phyloP scores from a whole-genome alignment of 2,329 filamentous ascomycete genomes.

The Truncatella angustata region DNA sequence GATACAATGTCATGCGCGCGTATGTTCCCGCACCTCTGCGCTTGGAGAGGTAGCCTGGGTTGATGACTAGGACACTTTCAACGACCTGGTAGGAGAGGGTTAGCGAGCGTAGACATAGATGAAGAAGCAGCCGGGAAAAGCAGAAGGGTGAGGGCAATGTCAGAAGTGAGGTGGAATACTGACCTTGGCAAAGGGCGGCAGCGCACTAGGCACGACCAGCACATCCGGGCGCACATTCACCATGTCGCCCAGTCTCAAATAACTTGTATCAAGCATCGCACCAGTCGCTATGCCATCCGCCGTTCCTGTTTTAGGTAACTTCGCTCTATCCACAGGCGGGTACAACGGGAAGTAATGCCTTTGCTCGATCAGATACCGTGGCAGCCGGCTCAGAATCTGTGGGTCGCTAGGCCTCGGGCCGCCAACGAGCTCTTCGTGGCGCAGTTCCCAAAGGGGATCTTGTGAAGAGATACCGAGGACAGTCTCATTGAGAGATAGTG shows the following conservation, averaged over 20 bases:
- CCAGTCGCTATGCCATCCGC: constrained; percentile 64
- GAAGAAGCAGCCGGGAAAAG: no score
- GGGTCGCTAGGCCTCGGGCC: constrained; percentile 53
- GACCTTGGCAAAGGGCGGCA: constrained; percentile 88
- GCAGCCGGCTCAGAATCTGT: constrained; percentile 68
- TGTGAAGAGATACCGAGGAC: constrained; percentile 79
- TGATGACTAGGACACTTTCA: constrained; percentile 85
- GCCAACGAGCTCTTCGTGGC: constrained; percentile 68
- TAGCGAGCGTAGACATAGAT: constrained; percentile 7
- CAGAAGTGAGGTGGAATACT: no score
- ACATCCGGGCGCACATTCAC: constrained; percentile 82
- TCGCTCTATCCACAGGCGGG: constrained; percentile 70
- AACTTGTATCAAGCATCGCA: constrained; percentile 77
- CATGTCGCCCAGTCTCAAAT: constrained; percentile 88
- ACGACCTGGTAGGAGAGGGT: constrained; percentile 70
- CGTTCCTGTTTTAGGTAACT: constrained; percentile 63
- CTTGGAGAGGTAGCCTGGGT: constrained; percentile 86
- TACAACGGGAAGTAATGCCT: constrained; percentile 89
- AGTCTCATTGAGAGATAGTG: constrained; percentile 82
- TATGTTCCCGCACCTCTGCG: constrained; percentile 82
- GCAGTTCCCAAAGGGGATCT: constrained; percentile 79
- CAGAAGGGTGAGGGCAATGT: no score
- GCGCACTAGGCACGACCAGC: constrained; percentile 74
- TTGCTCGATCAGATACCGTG: constrained; percentile 81
- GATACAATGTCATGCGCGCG: constrained; percentile 73